Evolutionary conservation across 2,329 filamentous ascomycete species (phyloP), one percentile per base, ranked within the genome.

Genomic region (Dendryphion nanum): DNA sequence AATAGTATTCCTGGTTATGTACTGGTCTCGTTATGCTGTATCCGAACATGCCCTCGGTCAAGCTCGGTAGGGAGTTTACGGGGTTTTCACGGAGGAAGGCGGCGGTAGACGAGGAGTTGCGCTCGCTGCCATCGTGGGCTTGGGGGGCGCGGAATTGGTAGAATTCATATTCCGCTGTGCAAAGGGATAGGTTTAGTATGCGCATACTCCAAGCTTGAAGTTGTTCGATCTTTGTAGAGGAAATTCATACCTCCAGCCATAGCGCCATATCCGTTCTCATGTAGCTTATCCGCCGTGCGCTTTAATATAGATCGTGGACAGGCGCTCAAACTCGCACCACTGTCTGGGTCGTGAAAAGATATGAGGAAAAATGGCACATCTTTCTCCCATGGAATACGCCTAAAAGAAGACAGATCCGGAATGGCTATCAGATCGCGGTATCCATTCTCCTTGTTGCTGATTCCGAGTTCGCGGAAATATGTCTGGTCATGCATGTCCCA

Each of bases 401-500:
- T 77, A 66, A 85, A 95, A 45, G 78, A 86, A 42, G 69, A 72
- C 26, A 95, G 71, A 59, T 96, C 89, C 1, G 89, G 83, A 24
- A 91, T 73, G 12, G 90, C 89, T 35, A 95, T 77, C 30, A 95
- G 70, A 64, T 95, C 90, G 48, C 84, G 79, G 67, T 95, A 95
- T 30, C 89, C 89, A 63, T 95, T 95, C 57, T 88, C 83, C 51
- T 86, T 86, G 70, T 95, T 95, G 69, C 87, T 93, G 64, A 95
- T 85, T 57, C 79, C 79, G 47, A 95, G 78, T 69, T 95, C 89
- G 53, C 78, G 81, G 63, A 87, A 83, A 66, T 95, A 96, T 8
- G 88, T 94, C 71, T 82, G 77, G 60, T 96, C 90, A 67, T 96
- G 89, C 88, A 95, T 95, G 68, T 96, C 89, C 90, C 90, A 95